These are phyloP conservation scores for Epichloe sp. DNA, from an alignment of 2,329 filamentous ascomycete species.

Conservation along the genomic window DNA sequence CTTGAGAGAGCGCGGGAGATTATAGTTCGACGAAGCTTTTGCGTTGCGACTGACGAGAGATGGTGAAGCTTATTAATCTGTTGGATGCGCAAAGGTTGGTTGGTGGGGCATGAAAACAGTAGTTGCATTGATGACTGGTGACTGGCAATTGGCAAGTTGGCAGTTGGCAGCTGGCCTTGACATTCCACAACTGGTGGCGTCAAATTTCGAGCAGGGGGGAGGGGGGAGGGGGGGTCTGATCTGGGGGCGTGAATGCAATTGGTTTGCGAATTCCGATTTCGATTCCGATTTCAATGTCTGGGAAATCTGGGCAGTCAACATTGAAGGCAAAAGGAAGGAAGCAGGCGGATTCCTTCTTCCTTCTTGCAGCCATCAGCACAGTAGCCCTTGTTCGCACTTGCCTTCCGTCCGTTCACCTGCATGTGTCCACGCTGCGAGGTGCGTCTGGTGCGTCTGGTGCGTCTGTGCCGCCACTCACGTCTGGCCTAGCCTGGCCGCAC, in stretches of 20 bases:
- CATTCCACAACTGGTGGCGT: not conserved
- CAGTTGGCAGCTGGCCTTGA: no score
- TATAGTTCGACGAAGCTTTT: not conserved
- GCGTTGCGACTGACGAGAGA: not conserved
- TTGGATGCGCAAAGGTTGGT: no score
- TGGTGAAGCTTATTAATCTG: not conserved
- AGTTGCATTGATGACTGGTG: no score
- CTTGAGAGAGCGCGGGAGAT: not conserved
- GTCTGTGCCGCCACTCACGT: not conserved
- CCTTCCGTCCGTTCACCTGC: no score
- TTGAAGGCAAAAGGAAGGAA: not conserved
- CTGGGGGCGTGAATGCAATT: not conserved
- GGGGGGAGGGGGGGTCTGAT: not conserved
- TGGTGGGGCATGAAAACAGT: not conserved
- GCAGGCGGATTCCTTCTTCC: not conserved
- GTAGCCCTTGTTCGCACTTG: not conserved
- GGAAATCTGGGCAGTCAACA: no score
- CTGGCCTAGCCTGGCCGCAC: slow-evolving; percentile 5
- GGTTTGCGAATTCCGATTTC: no score
- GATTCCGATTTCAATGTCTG: no score
- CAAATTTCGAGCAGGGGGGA: no score
- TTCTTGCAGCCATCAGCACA: not conserved
- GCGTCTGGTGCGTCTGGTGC: no score
- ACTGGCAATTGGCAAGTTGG: no score
- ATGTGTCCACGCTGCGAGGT: no score